Base-by-base conservation (phyloP, 2,329 filamentous ascomycete species). In the Penicillium olsonii region DNA sequence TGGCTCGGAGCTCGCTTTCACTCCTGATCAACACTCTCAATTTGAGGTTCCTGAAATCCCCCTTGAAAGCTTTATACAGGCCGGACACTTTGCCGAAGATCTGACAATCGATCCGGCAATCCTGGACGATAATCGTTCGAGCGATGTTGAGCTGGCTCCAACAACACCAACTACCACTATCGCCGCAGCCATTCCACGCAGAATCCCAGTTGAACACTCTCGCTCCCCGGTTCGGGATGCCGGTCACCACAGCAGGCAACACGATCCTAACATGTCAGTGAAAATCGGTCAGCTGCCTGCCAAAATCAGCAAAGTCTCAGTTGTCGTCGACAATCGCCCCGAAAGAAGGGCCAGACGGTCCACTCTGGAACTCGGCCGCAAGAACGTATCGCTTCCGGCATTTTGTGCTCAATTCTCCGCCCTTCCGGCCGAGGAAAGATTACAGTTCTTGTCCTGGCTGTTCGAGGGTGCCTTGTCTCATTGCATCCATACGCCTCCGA, bases 381-480 rank as follows among this genome's bases (percentile, higher is more conserved):
- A 44, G 43, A 44, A 43, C 17, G 18, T 27, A 4, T 52, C 48
- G 6, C 38, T 55, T 27, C 33, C 42, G 19, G 40, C 14, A 12
- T 10, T 55, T 27, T 39, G 45, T 48, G 44, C 40, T 45, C 41
- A 54, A 40, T 52, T 54, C 45, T 48, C 48, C 12, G 37, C 26
- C 20, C 41, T 54, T 15, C 18, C 44, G 12, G 52, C 48, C 24
- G 52, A 54, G 33, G 44, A 51, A 12, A 33, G 52, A 35, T 37
- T 54, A 22, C 43, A 51, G 19, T 51, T 51, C 37, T 17, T 51
- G 19, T 52, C 50, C 35, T 52, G 42, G 50, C 26, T 55, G 11
- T 55, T 55, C 26, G 37, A 52, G 40, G 49, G 53, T 35, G 49
- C 49, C 10, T 48, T 55, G 37, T 48, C 48, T 29, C 38, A 47